Evolutionary conservation across 2,329 filamentous ascomycete genomes (phyloP), one percentile per base, ranked within the genome.

Genomic region (Lachnellula hyalina): DNA sequence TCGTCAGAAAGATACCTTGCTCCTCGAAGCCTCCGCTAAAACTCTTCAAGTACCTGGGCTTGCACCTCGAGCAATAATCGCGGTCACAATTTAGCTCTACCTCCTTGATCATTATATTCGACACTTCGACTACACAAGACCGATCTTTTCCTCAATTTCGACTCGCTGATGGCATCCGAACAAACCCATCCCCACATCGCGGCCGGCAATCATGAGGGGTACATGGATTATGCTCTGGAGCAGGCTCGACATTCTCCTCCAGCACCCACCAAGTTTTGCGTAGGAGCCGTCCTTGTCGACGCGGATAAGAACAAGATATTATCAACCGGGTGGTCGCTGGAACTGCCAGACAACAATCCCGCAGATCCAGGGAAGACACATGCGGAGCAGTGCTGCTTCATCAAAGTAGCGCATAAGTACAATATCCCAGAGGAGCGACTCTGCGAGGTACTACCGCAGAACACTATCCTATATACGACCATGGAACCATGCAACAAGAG

Each of bases 241-340:
- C 77, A 90, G 61, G 91, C 93, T 17, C 78, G 80, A 35, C 81
- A 86, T 60, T 95, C 91, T 12, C 87, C 89, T 3, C 89, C 89
- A 51, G 6, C 90, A 89, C 65, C 87, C 90, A 90, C 89, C 52
- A 96, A 96, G 70, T 97, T 90, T 75, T 84, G 92, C 54, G 91
- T 97, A 21, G 93, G 93, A 47, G 92, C 93, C n/a, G 72, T 96
- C 25, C 78, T 96, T 47, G 79, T 92, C 28, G 77, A 83, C 53
- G 70, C 76, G 15, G 72, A 73, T 47, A 77, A 75, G 45, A 78
- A 83, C 63, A 67, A 73, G 35, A 76, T 94, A 54, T 77, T 94
- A 34, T 82, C 87, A 0, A 87, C 89, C 2, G 92, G 93, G 53
- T 96, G 90, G 74, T 96, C 93, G 0, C 79, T 96, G 56, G 92